Percentiles rank a stretch among this genome's conserved stretches.
Evolutionary conservation across 116 monocot genomes (phyloP).

Genomic region (Dioscorea cayenensis): DNA sequence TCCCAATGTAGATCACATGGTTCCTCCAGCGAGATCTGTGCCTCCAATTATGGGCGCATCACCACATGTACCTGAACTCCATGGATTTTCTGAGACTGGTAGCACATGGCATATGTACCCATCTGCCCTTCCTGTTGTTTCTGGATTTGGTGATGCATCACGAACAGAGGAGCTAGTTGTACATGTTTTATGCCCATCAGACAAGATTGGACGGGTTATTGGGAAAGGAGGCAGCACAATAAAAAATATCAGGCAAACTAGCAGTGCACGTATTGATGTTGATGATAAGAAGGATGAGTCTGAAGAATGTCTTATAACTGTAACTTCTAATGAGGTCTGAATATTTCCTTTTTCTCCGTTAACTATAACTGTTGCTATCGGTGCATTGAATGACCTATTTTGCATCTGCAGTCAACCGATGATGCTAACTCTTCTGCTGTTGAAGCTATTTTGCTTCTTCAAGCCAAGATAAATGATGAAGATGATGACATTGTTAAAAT

Average conservation of each 20-base stretch:
- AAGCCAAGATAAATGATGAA: slow-evolving; percentile 82
- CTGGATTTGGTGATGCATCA: slow-evolving; percentile 34
- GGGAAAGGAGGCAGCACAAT: slow-evolving; percentile 83
- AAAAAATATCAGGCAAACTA: slow-evolving; percentile 69
- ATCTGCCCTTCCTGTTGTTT: slow-evolving; percentile 52
- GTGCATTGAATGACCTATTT: slow-evolving; percentile 4
- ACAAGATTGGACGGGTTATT: slow-evolving; percentile 89
- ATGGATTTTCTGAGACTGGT: slow-evolving; percentile 30
- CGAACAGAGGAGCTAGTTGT: slow-evolving; percentile 59
- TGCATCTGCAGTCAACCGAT: slow-evolving; percentile 42
- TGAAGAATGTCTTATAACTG: slow-evolving; percentile 78
- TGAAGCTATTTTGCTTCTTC: slow-evolving; percentile 79
- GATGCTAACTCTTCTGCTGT: slow-evolving; percentile 74
- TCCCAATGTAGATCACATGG: slow-evolving; percentile 37
- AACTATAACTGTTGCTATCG: neutral
- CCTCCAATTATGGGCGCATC: slow-evolving; percentile 37
- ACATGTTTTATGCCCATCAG: slow-evolving; percentile 67
- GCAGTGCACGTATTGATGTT: slow-evolving; percentile 77
- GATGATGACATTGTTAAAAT: slow-evolving; percentile 56
- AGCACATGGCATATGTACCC: slow-evolving; percentile 45
- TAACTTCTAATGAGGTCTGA: slow-evolving; percentile 68
- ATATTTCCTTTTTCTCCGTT: neutral
- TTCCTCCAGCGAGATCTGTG: slow-evolving; percentile 30
- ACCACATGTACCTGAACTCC: slow-evolving; percentile 39
- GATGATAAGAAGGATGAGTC: slow-evolving; percentile 68